Base-by-base conservation (phyloP, 1,284 basidiomycete species). In the Boletus subluridellus region DNA sequence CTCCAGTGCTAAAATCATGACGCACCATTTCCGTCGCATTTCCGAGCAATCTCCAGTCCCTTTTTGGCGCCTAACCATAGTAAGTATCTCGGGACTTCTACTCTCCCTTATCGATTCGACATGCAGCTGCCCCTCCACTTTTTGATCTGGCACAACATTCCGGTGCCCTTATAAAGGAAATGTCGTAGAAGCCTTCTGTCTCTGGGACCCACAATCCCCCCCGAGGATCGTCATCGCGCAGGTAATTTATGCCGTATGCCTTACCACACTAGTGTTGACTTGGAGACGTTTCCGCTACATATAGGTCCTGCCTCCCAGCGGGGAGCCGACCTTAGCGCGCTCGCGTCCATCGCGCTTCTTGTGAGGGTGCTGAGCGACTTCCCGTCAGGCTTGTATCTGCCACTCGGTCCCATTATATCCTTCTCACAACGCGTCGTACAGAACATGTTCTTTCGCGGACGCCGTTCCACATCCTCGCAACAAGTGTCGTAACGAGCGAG, bases 271-370 rank as follows among this genome's bases (percentile, higher is more conserved):
- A 15, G 44, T 49, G 38, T 56, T 68, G 50, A 69, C 58, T 59
- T 38, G 52, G 49, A 46, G 39, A 46, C 59, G 42, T 61, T 58
- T 59, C 57, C 47, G 39, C 54, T 52, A 38, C 39, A 34, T 52
- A 30, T 60, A 73, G 73, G 73, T 69, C 60, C 71, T 65, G 55
- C 82, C 84, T 86, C 71, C 77, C 79, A 82, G 75, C 81, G 79
- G 80, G 76, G 70, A 83, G 82, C 80, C 84, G 80, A 82, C 80
- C 84, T 83, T 80, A 83, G 82, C 74, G 73, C 80, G 79, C 76
- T 80, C 77, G 84, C 80, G 72, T 83, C 77, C 84, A 85, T 86
- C 84, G 83, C 84, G 84, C 82, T 86, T 86, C 84, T 86, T 86
- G 83, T 82, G 78, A 76, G 80, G 82, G 73, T 82, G 81, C 71